These are phyloP conservation scores for Cordyceps cateniannulata DNA, from an alignment of 2,329 filamentous ascomycete genomes.

Conservation along the genomic window DNA sequence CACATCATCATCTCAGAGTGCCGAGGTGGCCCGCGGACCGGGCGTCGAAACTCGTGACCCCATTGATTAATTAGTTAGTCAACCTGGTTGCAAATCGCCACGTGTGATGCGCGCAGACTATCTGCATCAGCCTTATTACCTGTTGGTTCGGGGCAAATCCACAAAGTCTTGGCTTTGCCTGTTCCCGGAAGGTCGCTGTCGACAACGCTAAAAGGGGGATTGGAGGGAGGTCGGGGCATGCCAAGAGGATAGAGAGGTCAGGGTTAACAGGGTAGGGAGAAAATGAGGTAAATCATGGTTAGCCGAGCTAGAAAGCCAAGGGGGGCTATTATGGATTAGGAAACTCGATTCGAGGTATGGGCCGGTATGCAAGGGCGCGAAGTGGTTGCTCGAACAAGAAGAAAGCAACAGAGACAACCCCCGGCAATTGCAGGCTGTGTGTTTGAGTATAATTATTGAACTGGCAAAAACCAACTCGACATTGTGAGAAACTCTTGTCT, in stretches of 20 bases:
- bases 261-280: background rate
- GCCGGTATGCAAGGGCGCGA: background rate
- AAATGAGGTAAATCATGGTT: background rate
- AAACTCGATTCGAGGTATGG: background rate
- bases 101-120: background rate
- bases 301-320: background rate
- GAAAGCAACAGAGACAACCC: background rate
- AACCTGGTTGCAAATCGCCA: background rate
- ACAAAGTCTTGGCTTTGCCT: background rate
- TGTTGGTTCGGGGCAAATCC: background rate
- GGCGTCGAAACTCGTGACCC: background rate
- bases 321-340: background rate
- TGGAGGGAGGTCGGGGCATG: background rate
- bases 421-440: background rate
- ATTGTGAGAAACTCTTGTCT: background rate
- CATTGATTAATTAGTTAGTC: background rate
- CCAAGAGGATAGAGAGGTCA: background rate
- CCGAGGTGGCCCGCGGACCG: background rate
- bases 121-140: background rate
- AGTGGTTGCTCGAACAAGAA: background rate
- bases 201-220: background rate
- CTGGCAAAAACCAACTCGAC: too few species aligned
- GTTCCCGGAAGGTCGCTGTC: background rate
- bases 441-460: too few species aligned
- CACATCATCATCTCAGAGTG: background rate